Conservation (phyloP, 371 early-diverging fungal species). For the Syncephalastrum racemosum region DNA sequence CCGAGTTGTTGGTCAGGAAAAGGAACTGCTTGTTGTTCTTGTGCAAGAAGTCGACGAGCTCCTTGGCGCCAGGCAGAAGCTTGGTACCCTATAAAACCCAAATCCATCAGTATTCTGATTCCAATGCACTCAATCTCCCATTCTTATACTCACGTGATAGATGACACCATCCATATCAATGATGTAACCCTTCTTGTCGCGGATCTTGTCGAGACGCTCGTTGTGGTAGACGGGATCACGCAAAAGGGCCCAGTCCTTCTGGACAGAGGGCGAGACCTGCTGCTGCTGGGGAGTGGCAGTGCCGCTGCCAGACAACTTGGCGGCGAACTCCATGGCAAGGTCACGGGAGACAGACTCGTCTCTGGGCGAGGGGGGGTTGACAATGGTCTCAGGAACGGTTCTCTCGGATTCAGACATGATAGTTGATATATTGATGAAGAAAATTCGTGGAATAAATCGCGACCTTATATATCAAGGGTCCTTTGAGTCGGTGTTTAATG, state of each 20-base stretch:
- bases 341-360: slow-evolving; percentile 6
- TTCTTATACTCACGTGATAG: slow-evolving; percentile 51
- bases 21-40: slow-evolving; percentile 62
- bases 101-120: background rate
- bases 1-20: slow-evolving; percentile 72
- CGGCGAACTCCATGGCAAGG: slow-evolving; percentile 15
- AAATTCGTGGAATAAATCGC: background rate
- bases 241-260: slow-evolving; percentile 42
- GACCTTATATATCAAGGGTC: no score
- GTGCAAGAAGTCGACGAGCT: slow-evolving; percentile 64
- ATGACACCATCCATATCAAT: slow-evolving; percentile 75
- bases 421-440: background rate
- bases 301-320: slow-evolving; percentile 6
- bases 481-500: no score
- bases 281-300: slow-evolving; percentile 9
- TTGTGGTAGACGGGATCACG: slow-evolving; percentile 43
- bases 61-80: slow-evolving; percentile 61
- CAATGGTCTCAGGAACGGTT: background rate
- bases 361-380: slow-evolving; percentile 10
- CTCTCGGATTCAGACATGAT: slow-evolving; percentile 11
- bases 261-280: slow-evolving; percentile 13
- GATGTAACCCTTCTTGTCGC: slow-evolving; percentile 62
- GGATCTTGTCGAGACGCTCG: slow-evolving; percentile 54
- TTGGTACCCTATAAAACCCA: slow-evolving; percentile 47
- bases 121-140: background rate